Percentiles rank a stretch among this genome's conserved stretches.
phyloP scores from a whole-genome alignment of 331 rosid genomes.

The Spiraea crenata region DNA sequence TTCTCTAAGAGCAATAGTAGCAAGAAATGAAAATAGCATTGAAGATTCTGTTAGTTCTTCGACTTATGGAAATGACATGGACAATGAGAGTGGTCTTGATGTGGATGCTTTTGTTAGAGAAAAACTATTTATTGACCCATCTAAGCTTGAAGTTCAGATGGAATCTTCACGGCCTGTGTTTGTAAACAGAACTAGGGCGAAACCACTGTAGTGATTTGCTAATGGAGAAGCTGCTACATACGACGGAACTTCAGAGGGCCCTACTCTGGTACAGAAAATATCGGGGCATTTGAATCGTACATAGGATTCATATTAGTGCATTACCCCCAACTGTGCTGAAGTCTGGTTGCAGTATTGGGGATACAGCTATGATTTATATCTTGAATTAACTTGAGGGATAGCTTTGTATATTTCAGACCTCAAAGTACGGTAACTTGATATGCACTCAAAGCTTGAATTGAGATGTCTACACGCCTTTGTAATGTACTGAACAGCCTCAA shows the following conservation, averaged over 20 bases:
- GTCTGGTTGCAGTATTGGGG: not conserved
- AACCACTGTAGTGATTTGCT: slow-evolving; percentile 9
- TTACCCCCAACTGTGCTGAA: not conserved
- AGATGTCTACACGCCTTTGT: not conserved
- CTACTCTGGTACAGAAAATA: not conserved
- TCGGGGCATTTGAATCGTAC: not conserved
- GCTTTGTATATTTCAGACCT: no score
- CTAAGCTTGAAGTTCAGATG: slow-evolving; percentile 59
- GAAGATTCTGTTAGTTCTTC: slow-evolving; percentile 27
- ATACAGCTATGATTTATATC: no score
- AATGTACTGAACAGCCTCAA: not conserved
- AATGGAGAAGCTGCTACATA: not conserved
- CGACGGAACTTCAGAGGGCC: slow-evolving; percentile 4
- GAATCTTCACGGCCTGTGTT: slow-evolving; percentile 35
- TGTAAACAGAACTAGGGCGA: slow-evolving; percentile 29
- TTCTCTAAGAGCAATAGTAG: slow-evolving; percentile 30
- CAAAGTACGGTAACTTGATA: not conserved
- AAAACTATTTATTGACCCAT: slow-evolving; percentile 59
- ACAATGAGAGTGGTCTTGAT: slow-evolving; percentile 50
- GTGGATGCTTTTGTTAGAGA: slow-evolving; percentile 66
- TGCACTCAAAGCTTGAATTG: not conserved
- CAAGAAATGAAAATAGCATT: slow-evolving; percentile 25
- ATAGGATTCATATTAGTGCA: not conserved
- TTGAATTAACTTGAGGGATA: no score
- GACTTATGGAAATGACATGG: slow-evolving; percentile 30